phyloP scores from a whole-genome alignment of 2,329 filamentous ascomycete genomes.

The Neonectria punicea region DNA sequence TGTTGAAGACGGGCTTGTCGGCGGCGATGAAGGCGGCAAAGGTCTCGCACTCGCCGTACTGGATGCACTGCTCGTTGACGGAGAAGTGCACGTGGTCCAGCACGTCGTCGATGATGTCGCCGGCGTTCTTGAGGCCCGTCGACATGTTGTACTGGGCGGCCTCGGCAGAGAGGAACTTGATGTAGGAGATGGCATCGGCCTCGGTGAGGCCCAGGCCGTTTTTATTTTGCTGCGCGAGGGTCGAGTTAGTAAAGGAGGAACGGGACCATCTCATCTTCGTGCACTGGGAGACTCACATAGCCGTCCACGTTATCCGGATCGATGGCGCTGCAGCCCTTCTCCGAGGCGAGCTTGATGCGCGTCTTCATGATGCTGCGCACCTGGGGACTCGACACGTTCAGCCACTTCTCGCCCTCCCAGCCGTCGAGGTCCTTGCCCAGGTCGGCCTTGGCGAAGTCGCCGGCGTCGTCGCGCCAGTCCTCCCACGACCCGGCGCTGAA shows the following conservation, averaged over 20 bases:
- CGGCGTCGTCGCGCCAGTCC: constrained; percentile 67
- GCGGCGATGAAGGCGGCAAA: constrained; percentile 68
- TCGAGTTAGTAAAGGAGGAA: background rate
- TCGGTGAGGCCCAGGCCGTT: constrained; percentile 70
- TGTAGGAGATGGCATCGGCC: constrained; percentile 66
- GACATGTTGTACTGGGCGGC: constrained; percentile 66
- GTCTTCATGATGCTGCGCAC: constrained; percentile 73
- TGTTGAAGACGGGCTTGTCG: constrained; percentile 76
- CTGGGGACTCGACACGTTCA: constrained; percentile 65
- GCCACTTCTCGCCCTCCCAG: constrained; percentile 76
- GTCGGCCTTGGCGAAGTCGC: constrained; percentile 64
- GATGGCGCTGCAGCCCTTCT: constrained; percentile 74
- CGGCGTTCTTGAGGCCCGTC: constrained; percentile 76
- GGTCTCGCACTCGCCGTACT: constrained; percentile 68
- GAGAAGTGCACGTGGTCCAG: constrained; percentile 68
- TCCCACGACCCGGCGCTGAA: constrained; percentile 79
- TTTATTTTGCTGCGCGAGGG: constrained; percentile 59
- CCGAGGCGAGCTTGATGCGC: constrained; percentile 66
- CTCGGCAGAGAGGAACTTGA: constrained; percentile 68
- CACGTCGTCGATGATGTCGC: constrained; percentile 63
- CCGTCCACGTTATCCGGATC: constrained; percentile 79
- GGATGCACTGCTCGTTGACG: constrained; percentile 76
- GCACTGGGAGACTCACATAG: constrained; percentile 55
- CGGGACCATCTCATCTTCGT: background rate
- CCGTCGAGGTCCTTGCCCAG: constrained; percentile 68